A percentile compares a stretch with the other conserved stretches of the same genome.
Evolutionary conservation across 2,329 filamentous ascomycete genomes (phyloP).

Genomic region (Penicillium sp.): DNA sequence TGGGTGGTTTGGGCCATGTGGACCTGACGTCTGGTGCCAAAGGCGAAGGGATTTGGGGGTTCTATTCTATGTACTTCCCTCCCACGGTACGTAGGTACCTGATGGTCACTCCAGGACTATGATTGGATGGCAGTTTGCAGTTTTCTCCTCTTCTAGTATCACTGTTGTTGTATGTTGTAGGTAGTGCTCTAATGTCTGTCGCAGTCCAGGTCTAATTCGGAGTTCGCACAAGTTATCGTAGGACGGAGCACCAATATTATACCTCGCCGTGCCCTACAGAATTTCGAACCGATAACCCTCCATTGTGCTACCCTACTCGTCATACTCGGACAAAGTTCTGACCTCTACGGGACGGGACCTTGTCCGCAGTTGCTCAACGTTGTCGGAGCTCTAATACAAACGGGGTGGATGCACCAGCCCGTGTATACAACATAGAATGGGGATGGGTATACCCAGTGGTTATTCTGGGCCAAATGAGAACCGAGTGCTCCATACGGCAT

Average conservation of each 20-base stretch:
- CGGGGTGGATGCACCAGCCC: conserved; percentile 3
- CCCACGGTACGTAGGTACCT: neutral
- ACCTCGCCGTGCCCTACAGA: neutral
- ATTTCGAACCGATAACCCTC: neutral
- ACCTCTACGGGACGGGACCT: conserved; percentile 4
- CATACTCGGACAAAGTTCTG: conserved; percentile 10
- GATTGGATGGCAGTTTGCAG: neutral
- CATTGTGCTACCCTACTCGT: conserved; percentile 2
- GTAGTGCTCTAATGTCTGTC: neutral
- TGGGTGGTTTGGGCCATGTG: conserved; percentile 3
- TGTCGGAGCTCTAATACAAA: conserved; percentile 3
- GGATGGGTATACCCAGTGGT: neutral
- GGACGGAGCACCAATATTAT: neutral
- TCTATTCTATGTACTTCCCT: neutral
- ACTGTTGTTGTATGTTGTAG: neutral
- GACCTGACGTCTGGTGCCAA: conserved; percentile 2
- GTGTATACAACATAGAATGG: neutral
- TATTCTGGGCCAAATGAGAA: neutral
- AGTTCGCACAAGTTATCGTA: neutral
- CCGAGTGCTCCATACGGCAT: neutral
- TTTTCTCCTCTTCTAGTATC: neutral
- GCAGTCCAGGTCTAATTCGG: conserved; percentile 2
- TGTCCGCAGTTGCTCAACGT: conserved; percentile 4
- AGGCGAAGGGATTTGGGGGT: neutral
- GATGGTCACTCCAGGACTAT: neutral